These are phyloP conservation scores for Salix brachista DNA, from an alignment of 345 rosid species.

Conservation along the genomic window DNA sequence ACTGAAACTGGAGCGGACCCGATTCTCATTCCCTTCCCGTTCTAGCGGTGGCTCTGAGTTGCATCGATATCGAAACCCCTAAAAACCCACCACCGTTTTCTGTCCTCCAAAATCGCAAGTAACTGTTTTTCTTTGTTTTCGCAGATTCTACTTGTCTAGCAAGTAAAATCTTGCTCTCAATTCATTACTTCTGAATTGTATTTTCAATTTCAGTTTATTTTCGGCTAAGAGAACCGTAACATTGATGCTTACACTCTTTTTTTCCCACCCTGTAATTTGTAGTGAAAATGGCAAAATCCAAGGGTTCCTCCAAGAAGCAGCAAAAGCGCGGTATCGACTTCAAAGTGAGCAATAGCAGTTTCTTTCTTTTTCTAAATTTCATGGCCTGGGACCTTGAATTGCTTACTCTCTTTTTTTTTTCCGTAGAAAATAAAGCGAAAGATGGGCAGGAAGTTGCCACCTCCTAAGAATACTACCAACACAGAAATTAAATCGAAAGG, in stretches of 20 bases:
- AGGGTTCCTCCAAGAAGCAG: slow-evolving; percentile 73
- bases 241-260: not conserved
- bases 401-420: not conserved
- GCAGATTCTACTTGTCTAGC: not conserved
- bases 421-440: slow-evolving; percentile 85
- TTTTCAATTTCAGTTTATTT: too few relatives aligned
- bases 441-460: slow-evolving; percentile 83
- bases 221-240: too few relatives aligned
- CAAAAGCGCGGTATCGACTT: slow-evolving; percentile 78
- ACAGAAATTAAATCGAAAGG: slow-evolving; percentile 89
- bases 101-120: too few relatives aligned
- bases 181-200: too few relatives aligned
- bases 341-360: slow-evolving; percentile 38
- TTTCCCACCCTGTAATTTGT: not conserved
- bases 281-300: slow-evolving; percentile 51
- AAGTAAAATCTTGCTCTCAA: not conserved
- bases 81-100: too few relatives aligned
- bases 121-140: not conserved
- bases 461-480: slow-evolving; percentile 78
- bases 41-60: too few relatives aligned
- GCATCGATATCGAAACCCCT: too few relatives aligned
- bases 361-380: not conserved
- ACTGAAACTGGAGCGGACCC: too few relatives aligned
- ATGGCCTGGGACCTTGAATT: not conserved
- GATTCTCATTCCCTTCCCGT: too few relatives aligned